These are phyloP conservation scores for Phytophthora gonapodyides DNA, from an alignment of 352 stramenopile genomes.

Conservation along the genomic window DNA sequence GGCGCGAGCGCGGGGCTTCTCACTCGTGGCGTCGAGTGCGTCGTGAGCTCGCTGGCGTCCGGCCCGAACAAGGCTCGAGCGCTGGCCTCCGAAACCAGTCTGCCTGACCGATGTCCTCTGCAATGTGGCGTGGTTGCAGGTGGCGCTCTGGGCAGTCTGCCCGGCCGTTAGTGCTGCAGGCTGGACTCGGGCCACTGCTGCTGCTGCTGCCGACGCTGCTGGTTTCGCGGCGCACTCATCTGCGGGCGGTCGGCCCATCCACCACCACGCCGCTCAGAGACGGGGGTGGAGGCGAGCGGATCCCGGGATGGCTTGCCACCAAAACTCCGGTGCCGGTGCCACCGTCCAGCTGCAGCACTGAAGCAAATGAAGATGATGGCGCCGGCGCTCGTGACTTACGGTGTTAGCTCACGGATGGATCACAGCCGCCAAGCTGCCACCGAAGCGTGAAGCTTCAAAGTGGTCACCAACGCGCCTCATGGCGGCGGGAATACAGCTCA, in stretches of 20 bases:
- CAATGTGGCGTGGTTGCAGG: conserved; percentile 14
- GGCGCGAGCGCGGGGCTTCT: not conserved
- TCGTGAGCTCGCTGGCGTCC: conserved; percentile 7
- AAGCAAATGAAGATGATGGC: too few species aligned
- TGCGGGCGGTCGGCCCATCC: conserved; percentile 8
- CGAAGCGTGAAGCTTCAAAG: conserved; percentile 20
- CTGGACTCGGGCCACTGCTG: too few species aligned
- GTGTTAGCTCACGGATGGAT: conserved; percentile 14
- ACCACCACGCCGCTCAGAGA: conserved; percentile 24
- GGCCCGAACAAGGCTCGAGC: too few species aligned
- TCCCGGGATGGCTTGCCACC: conserved; percentile 18
- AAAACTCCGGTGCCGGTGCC: not conserved
- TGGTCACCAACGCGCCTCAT: conserved; percentile 13
- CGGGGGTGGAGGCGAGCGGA: conserved; percentile 7
- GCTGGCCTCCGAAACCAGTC: too few species aligned
- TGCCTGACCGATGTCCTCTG: too few species aligned
- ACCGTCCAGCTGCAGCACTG: too few species aligned
- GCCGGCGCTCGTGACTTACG: not conserved
- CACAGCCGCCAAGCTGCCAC: conserved; percentile 8
- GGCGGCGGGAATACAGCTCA: conserved; percentile 7
- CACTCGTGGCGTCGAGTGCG: not conserved
- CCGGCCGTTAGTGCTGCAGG: too few species aligned
- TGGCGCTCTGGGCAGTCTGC: not conserved
- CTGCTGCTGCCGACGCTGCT: not conserved
- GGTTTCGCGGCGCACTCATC: conserved; percentile 25